Percentiles rank a stretch among this genome's conserved stretches.
These are phyloP conservation scores for Aspergillus jensenii DNA, from an alignment of 2,329 filamentous ascomycete genomes.

Conservation along the genomic window DNA sequence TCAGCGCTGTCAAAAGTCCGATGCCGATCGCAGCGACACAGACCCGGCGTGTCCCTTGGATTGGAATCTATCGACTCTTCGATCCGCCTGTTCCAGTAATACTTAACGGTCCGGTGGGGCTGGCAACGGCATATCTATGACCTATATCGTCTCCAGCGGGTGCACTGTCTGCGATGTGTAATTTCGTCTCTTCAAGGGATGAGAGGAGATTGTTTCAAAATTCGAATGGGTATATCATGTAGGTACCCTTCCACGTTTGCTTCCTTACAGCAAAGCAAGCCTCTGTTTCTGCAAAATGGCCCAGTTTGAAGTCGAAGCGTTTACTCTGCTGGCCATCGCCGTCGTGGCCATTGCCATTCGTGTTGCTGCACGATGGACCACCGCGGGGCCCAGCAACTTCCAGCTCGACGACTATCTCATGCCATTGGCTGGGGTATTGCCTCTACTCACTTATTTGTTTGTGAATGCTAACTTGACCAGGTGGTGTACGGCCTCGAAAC, in stretches of 20 bases:
- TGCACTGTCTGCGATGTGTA: neutral
- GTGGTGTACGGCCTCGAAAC: slow-evolving; percentile 54
- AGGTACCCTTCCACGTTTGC: neutral
- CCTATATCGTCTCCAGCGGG: no score
- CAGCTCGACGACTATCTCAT: slow-evolving; percentile 62
- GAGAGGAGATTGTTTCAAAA: no score
- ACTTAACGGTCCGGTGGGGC: neutral
- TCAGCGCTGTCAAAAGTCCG: neutral
- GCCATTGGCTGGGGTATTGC: slow-evolving; percentile 50
- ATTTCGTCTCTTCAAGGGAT: neutral
- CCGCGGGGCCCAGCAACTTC: slow-evolving; percentile 52
- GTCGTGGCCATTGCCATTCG: slow-evolving; percentile 53
- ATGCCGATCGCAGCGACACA: neutral
- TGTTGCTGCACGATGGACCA: slow-evolving; percentile 49
- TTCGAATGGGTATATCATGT: neutral
- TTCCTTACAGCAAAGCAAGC: no score
- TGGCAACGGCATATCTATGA: neutral
- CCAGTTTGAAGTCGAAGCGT: slow-evolving; percentile 48
- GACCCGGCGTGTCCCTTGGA: neutral
- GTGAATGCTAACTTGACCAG: slow-evolving; percentile 28
- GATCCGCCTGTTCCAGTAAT: neutral
- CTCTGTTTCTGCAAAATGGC: slow-evolving; percentile 8
- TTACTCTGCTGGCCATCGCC: slow-evolving; percentile 53
- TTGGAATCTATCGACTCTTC: neutral
- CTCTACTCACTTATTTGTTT: neutral